Evolutionary conservation across 768 basidiomycete species (phyloP), one percentile per base, ranked within the genome.

Genomic region (Russula olivacea): DNA sequence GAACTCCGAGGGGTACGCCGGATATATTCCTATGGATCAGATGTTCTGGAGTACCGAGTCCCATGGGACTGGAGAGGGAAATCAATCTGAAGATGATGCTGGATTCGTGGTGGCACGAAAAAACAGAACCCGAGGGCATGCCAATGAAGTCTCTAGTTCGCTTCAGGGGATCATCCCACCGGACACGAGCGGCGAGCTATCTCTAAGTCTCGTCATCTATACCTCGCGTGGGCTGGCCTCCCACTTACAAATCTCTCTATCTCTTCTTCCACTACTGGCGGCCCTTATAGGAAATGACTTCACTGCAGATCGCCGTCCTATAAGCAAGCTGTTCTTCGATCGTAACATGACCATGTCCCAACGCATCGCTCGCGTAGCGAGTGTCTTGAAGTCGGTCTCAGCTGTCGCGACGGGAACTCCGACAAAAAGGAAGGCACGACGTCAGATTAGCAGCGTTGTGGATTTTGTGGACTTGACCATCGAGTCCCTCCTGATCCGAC

Each of bases 201-300:
- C 78, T 9, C 73, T 92, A 58, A 80, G 81, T 0, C 78, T 83
- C 58, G 76, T 79, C 8, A 78, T 82, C 10, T 93, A 88, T 69
- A 81, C 77, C 41, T 90, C 91, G 0, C 70, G 78, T 3, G 68
- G 72, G 0, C 79, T 93, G 38, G 88, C 91, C 10, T 70, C 77
- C 0, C 85, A 88, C 68, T 73, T 93, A 2, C 79, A 83, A 52
- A 75, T 93, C 14, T 87, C 91, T 0, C 75, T 82, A 8, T 81
- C 86, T 0, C 78, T 93, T 43, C 81, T 93, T 34, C 91, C 91
- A 1, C 79, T 93, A 7, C 76, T 93, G 3, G 89, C 85, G 21
- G 87, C 91, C 11, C 75, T 93, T 19, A 81, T 91, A 4, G 91
- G 91, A 54, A 92, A 92, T 68, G 91, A 93, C 71, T 93, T 83